Conservation (phyloP, 2,329 filamentous ascomycete genomes). For the Emericellopsis atlantica region DNA sequence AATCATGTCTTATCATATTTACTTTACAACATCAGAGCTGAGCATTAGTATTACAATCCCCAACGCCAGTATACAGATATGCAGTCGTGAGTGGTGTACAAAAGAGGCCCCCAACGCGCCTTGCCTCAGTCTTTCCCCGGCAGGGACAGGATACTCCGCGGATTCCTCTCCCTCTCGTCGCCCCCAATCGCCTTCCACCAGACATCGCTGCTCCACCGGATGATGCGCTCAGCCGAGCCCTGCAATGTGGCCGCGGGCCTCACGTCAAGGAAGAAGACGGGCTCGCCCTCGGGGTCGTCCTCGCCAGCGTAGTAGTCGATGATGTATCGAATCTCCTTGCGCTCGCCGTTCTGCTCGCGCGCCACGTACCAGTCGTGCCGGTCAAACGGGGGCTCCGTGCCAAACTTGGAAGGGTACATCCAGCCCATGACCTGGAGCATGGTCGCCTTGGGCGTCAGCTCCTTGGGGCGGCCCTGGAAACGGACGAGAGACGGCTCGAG, state of each 20-base stretch:
- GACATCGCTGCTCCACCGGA: slow-evolving; percentile 84
- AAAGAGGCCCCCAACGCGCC: not conserved
- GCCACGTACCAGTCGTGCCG: slow-evolving; percentile 95
- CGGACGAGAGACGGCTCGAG: slow-evolving; percentile 62
- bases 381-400: slow-evolving; percentile 81
- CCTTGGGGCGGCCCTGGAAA: slow-evolving; percentile 81
- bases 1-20: no score
- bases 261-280: slow-evolving; percentile 92
- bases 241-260: slow-evolving; percentile 76
- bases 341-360: slow-evolving; percentile 52
- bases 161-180: slow-evolving; percentile 38
- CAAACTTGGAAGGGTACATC: slow-evolving; percentile 69
- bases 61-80: no score
- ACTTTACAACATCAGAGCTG: not conserved
- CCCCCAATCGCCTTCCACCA: slow-evolving; percentile 86
- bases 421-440: slow-evolving; percentile 71
- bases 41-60: slow-evolving; percentile 1
- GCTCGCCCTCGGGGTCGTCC: slow-evolving; percentile 73
- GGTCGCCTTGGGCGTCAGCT: slow-evolving; percentile 82
- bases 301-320: slow-evolving; percentile 93
- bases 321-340: slow-evolving; percentile 77
- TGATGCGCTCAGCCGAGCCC: slow-evolving; percentile 66
- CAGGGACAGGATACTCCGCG: slow-evolving; percentile 6
- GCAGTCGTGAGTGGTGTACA: slow-evolving; percentile 1
- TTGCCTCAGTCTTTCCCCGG: not conserved